These are phyloP conservation scores for Calocera viscosa DNA, from an alignment of 768 basidiomycete species.

Conservation along the genomic window DNA sequence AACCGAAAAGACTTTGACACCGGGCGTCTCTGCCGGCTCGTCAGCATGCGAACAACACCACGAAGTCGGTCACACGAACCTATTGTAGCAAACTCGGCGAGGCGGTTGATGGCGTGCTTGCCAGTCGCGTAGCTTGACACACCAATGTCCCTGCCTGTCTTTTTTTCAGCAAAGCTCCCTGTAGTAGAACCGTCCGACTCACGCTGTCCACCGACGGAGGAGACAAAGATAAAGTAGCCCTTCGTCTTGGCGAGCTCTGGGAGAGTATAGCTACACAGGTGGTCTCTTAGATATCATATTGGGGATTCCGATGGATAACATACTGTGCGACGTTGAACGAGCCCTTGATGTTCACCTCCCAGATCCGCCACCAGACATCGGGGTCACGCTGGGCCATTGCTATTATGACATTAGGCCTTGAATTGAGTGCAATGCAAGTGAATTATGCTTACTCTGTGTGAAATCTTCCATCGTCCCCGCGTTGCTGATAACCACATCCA, in stretches of 20 bases:
- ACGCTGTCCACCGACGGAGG: conserved; percentile 8
- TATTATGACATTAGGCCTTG: neutral
- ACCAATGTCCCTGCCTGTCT: conserved; percentile 5
- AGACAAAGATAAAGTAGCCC: conserved; percentile 13
- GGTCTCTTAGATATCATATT: neutral
- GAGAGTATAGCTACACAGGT: neutral
- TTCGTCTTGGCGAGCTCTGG: conserved; percentile 11
- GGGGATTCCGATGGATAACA: too few species aligned
- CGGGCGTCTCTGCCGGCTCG: neutral
- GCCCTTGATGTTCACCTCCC: conserved; percentile 22
- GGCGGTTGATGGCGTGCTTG: conserved; percentile 13
- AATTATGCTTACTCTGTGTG: neutral
- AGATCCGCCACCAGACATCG: conserved; percentile 21
- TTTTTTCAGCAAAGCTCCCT: neutral
- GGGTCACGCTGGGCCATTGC: conserved; percentile 16
- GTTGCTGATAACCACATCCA: conserved; percentile 25
- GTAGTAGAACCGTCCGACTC: neutral
- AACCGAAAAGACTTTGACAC: conserved; percentile 10
- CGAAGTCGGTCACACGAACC: conserved; percentile 8
- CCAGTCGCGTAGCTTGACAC: conserved; percentile 9
- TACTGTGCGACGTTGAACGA: conserved; percentile 20
- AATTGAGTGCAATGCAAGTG: neutral
- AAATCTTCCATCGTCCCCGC: conserved; percentile 19
- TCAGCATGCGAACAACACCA: too few species aligned
- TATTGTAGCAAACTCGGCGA: conserved; percentile 12